Base-by-base conservation (phyloP, 1,284 basidiomycete genomes). In the Puccinia sorghi region DNA sequence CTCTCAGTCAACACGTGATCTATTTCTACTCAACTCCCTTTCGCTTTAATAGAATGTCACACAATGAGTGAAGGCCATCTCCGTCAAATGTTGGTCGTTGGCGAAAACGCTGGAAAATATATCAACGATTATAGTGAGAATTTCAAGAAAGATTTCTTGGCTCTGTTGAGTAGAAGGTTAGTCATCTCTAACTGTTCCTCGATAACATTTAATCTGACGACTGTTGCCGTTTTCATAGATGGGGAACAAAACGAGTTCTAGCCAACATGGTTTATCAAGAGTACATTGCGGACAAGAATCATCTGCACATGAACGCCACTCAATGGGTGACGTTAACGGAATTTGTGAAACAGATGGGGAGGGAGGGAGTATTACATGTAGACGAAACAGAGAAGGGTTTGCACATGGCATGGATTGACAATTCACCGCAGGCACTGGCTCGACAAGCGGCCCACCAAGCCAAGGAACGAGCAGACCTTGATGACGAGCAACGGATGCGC, bases 331-430 rank as follows among this genome's bases (percentile, higher is more conserved):
- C 96, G 12, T 88, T 99, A 80, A 92, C 92, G 13, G 96, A 97
- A 83, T 99, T 99, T 82, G 88, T 90, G 83, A 94, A 96, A 85
- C 90, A 95, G 83, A 88, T 99, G 41, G 95, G 97, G 2, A 88
- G 94, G 63, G 88, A 89, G 8, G 96, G 97, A 50, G 88, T 97
- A 67, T 93, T 91, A 3, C 89, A 92, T 81, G 97, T 97, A 27
- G 96, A 99, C 84, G 96, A 99, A 86, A 97, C 93, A 69, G 96
- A 98, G 86, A 94, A 97, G 86, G 96, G 95, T 3, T 94, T 93
- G 90, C 98, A 93, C 85, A 89, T 99, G 82, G 90, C 91, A 56
- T 99, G 97, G 96, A 92, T 99, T 80, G 97, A 99, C 85, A 97
- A 89, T 84, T 92, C 91, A 77, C 95, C 97, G 1, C 93, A 93